These are phyloP conservation scores for Akanthomyces uredinophilus DNA, from an alignment of 2,329 filamentous ascomycete genomes.

Conservation along the genomic window DNA sequence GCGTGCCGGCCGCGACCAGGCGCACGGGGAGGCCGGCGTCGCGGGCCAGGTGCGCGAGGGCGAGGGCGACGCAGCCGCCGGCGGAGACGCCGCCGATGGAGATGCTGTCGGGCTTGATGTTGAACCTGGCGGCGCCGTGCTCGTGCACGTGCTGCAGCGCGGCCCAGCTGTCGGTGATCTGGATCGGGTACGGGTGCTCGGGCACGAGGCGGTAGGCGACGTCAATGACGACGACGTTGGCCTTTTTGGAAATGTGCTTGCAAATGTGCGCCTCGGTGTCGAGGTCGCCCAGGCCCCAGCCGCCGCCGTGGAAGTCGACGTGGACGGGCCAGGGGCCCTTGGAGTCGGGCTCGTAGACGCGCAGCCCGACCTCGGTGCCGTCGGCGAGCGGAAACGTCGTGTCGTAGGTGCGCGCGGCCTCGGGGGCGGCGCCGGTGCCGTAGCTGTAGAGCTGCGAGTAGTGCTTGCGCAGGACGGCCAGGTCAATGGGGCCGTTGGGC, in stretches of 20 bases:
- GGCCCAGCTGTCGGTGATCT: slow-evolving; percentile 44
- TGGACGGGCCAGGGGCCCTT: slow-evolving; percentile 42
- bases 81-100: slow-evolving; percentile 43
- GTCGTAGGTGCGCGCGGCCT: slow-evolving; percentile 36
- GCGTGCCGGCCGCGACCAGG: slow-evolving; percentile 36
- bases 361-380: slow-evolving; percentile 28
- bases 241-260: slow-evolving; percentile 39
- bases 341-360: slow-evolving; percentile 39
- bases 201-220: slow-evolving; percentile 49
- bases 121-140: slow-evolving; percentile 31
- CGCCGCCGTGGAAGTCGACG: slow-evolving; percentile 45
- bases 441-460: slow-evolving; percentile 42
- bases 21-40: slow-evolving; percentile 33
- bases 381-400: slow-evolving; percentile 29
- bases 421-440: slow-evolving; percentile 37
- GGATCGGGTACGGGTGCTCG: slow-evolving; percentile 43
- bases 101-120: slow-evolving; percentile 32
- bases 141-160: slow-evolving; percentile 36
- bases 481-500: slow-evolving; percentile 35
- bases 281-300: slow-evolving; percentile 45
- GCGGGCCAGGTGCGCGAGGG: slow-evolving; percentile 35
- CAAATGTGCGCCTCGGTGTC: slow-evolving; percentile 46
- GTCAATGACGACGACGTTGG: slow-evolving; percentile 42
- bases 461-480: slow-evolving; percentile 32
- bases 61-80: slow-evolving; percentile 36